Evolutionary conservation across 169 alveolate species (phyloP).

Genomic region (Plasmodium yoelii): DNA sequence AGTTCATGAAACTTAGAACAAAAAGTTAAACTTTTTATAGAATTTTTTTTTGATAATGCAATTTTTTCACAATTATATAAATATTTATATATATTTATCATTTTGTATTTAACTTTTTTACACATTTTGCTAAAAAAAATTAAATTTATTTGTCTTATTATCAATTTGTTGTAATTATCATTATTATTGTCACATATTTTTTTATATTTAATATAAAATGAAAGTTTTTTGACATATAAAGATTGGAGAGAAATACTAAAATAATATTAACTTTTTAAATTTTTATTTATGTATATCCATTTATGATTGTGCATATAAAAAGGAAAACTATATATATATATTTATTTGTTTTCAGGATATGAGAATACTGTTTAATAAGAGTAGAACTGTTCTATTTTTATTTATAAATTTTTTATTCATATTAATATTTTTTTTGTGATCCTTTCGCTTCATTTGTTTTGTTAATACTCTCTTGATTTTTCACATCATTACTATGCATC

Average conservation of each 20-base stretch:
- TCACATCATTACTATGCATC: conserved; percentile 12
- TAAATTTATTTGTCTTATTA: conserved; percentile 1
- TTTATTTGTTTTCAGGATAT: too few relatives aligned
- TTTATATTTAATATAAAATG: conserved; percentile 4
- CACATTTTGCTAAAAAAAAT: conserved; percentile 2
- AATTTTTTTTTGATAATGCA: conserved; percentile 8
- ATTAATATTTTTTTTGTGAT: too few relatives aligned
- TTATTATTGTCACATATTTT: neutral
- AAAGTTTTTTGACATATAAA: conserved; percentile 3
- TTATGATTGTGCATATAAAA: conserved; percentile 3
- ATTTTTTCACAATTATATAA: conserved; percentile 5
- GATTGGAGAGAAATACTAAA: neutral
- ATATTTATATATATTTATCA: neutral
- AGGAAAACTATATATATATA: too few relatives aligned
- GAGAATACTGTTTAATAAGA: too few relatives aligned
- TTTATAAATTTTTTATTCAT: too few relatives aligned
- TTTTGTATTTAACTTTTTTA: neutral
- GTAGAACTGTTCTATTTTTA: too few relatives aligned
- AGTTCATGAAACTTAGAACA: conserved; percentile 4
- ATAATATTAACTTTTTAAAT: too few relatives aligned
- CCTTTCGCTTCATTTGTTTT: too few relatives aligned
- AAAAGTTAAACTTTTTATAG: conserved; percentile 14
- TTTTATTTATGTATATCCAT: conserved; percentile 20
- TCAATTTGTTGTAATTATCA: neutral
- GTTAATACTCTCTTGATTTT: neutral